These are phyloP conservation scores for Albatrellus sp. DNA, from an alignment of 1,284 basidiomycete species.

Conservation along the genomic window DNA sequence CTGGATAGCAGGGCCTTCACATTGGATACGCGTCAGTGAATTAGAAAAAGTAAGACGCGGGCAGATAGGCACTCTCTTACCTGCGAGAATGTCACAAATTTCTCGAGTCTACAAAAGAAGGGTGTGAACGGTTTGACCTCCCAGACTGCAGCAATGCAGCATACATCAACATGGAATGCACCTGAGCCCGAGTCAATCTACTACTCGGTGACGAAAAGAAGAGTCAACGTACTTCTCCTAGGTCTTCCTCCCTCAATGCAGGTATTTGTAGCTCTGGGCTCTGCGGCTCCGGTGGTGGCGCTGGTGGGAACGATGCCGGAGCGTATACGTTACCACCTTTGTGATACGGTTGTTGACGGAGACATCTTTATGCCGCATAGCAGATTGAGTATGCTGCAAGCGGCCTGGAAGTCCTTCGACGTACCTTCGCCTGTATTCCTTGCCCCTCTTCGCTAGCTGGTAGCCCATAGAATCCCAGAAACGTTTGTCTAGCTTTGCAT, in stretches of 20 bases:
- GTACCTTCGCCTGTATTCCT: background rate
- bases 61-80: background rate
- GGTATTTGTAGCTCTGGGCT: background rate
- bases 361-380: constrained; percentile 4
- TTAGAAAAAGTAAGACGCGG: too few relatives aligned
- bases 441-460: constrained; percentile 37
- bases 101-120: background rate
- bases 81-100: constrained; percentile 8
- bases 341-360: constrained; percentile 1
- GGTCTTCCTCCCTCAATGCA: constrained; percentile 15
- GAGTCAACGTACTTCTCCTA: constrained; percentile 18
- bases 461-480: constrained; percentile 46
- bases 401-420: background rate
- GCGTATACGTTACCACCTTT: background rate
- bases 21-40: too few relatives aligned
- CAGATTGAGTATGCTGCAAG: background rate
- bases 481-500: constrained; percentile 39
- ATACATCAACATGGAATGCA: constrained; percentile 37
- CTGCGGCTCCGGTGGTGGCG: background rate
- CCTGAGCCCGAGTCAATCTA: constrained; percentile 15
- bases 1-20: too few relatives aligned
- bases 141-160: constrained; percentile 7
- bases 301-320: constrained; percentile 4
- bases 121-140: background rate
- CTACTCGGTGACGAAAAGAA: background rate